Evolutionary conservation across 2,329 filamentous ascomycete genomes (phyloP).

Genomic region (Phoma sp.): DNA sequence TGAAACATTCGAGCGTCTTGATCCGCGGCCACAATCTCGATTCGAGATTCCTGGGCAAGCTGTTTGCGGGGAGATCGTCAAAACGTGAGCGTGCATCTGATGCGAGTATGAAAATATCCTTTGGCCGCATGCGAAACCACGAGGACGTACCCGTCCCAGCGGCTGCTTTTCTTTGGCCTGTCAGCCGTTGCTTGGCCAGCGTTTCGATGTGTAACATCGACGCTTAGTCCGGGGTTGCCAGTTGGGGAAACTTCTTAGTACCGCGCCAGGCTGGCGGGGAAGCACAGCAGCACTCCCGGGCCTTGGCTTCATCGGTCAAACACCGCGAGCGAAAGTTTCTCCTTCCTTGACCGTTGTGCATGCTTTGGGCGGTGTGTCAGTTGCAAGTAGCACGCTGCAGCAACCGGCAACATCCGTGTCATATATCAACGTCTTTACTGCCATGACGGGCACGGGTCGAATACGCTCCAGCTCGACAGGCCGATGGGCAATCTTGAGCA

Average conservation of each 20-base stretch:
- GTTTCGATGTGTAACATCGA: slow-evolving; percentile 15
- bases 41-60: not conserved
- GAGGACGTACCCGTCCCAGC: not conserved
- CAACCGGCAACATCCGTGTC: not conserved
- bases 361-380: not conserved
- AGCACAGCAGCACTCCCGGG: slow-evolving; percentile 7
- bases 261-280: slow-evolving; percentile 12
- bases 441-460: not conserved
- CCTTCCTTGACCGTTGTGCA: not conserved
- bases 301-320: slow-evolving; percentile 1
- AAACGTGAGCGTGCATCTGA: not conserved
- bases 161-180: not conserved
- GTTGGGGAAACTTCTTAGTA: slow-evolving; percentile 8
- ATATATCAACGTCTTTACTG: not conserved
- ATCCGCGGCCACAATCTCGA: not conserved
- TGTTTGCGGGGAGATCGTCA: slow-evolving; percentile 8
- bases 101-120: slow-evolving; percentile 1
- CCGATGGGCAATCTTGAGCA: not conserved
- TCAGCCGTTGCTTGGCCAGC: slow-evolving; percentile 6
- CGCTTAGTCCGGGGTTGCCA: slow-evolving; percentile 6
- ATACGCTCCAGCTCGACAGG: not conserved
- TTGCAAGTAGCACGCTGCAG: not conserved
- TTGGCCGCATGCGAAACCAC: not conserved
- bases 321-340: not conserved
- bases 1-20: not conserved